Base-by-base conservation (phyloP, 2,329 filamentous ascomycete species). In the Cercospora brassicicola region DNA sequence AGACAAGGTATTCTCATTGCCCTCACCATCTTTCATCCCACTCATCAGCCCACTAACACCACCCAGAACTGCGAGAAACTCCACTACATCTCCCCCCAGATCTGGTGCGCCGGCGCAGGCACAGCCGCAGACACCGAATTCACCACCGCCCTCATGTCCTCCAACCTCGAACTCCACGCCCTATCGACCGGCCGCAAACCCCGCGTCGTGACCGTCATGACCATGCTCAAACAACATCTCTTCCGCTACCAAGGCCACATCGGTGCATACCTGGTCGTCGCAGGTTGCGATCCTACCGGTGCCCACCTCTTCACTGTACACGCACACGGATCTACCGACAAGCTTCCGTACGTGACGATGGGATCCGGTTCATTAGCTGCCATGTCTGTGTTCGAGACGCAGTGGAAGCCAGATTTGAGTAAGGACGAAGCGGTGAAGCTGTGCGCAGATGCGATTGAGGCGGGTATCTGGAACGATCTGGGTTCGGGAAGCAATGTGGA, bases 341-440 rank as follows among this genome's bases (percentile, higher is more conserved):
- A 98, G 86, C 90, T 99, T 59, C 95, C 95, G 61, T 99, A 99
- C 81, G 96, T 99, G 74, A 99, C 96, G 73, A 99, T 99, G 95
- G 95, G 95, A 64, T 96, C 92, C 26, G 95, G 95, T 72, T 97
- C 93, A 59, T 85, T 99, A 73, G 95, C 95, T 30, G 95, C 95
- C 79, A 99, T 99, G 95, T 92, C 92, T 33, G 91, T 99, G 62
- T 99, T 99, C 78, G 95, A 99, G 86, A 96, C 94, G 60, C 90
- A 90, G 82, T 99, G 96, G 96, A 92, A 94, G 86, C 84, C 88
- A 7, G 83, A 89, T 69, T 81, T 97, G 79, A 90, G 87, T 71
- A 86, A 88, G 74, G 91, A 96, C 42, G 91, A 91, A 60, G 94
- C 94, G n/a, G 84, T 97, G 68, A 89, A 90, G 77, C 85, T 97